Base-by-base conservation (phyloP, 2,329 filamentous ascomycete genomes). In the Alternaria novae-zelandiae region DNA sequence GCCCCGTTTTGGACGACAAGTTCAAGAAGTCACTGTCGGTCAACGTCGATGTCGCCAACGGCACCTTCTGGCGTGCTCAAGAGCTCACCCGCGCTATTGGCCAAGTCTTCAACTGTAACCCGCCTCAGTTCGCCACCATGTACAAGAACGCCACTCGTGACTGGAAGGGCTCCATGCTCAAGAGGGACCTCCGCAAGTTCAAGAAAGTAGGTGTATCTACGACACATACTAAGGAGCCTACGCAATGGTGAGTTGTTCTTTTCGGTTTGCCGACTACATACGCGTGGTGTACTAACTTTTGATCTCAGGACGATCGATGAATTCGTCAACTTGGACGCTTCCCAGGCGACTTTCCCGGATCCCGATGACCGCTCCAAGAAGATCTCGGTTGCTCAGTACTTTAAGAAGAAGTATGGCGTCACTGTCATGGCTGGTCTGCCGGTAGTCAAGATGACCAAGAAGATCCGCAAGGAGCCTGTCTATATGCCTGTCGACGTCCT, bases 41-140 rank as follows among this genome's bases (percentile, higher is more conserved):
- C 76, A 98, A 97, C 71, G 89, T 97, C 11, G 95, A 99, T 73
- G 91, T 97, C 28, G 91, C 94, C 60, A 97, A 98, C 75, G 92
- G 93, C 0, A 92, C 91, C 12, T 99, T 99, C 82, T 98, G 92
- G 91, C 85, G 83, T 41, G 63, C 79, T 2, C 73, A 78, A 43
- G 67, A 69, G 21, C 70, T 80, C 8, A 65, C 63, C n/a, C 76
- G 79, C 28, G 77, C 80, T 84, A 36, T 71, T 6, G 49, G 67
- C 13, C 69, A 76, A 20, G 71, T 70, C 9, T 78, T 79, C 54
- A 70, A 70, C 54, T 71, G 70, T 17, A 67, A 60, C 72, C 64
- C 59, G 54, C 26, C 73, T 66, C 71, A 70, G 30, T 65, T 56
- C 70, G 23, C 50, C 44, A 55, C 25, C 11, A 53, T 61, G 43